Conservation (phyloP, 2,329 filamentous ascomycete species). For the Pochonia chlamydosporia region DNA sequence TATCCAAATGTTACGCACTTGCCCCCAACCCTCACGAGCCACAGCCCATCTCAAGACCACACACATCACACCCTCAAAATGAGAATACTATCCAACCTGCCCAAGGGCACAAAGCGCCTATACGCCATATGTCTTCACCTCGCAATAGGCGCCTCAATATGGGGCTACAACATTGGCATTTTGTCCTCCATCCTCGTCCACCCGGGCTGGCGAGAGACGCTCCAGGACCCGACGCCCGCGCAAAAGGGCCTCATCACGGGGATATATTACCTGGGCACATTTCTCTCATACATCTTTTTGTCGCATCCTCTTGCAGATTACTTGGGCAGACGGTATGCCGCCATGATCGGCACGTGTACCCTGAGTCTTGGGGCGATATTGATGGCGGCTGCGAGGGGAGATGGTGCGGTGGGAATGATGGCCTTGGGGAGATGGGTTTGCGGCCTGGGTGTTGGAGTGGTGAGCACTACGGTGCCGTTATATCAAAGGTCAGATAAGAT, state of each 20-base stretch:
- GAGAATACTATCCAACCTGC: background rate
- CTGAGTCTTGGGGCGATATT: constrained; percentile 43
- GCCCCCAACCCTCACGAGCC: too few species aligned
- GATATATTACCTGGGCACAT: constrained; percentile 53
- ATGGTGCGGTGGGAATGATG: constrained; percentile 39
- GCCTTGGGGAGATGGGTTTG: constrained; percentile 44
- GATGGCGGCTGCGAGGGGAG: constrained; percentile 37
- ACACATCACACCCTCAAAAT: too few species aligned
- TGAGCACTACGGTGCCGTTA: constrained; percentile 51
- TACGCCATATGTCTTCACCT: constrained; percentile 45
- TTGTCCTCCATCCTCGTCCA: constrained; percentile 51
- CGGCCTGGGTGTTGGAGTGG: constrained; percentile 47
- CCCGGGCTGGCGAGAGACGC: constrained; percentile 43
- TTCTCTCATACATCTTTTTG: constrained; percentile 48
- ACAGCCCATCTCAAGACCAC: too few species aligned
- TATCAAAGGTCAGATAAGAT: constrained; percentile 34
- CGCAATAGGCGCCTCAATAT: constrained; percentile 49
- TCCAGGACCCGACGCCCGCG: constrained; percentile 37
- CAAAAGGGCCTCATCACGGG: constrained; percentile 48
- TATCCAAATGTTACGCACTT: too few species aligned
- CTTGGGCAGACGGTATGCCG: constrained; percentile 46
- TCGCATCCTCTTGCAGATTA: constrained; percentile 45
- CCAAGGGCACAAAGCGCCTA: constrained; percentile 26
- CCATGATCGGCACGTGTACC: constrained; percentile 38
- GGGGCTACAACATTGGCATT: constrained; percentile 55